Percentiles rank a stretch among this genome's conserved stretches.
These are phyloP conservation scores for Diaporthe sp. DNA, from an alignment of 2,329 filamentous ascomycete genomes.

Conservation along the genomic window DNA sequence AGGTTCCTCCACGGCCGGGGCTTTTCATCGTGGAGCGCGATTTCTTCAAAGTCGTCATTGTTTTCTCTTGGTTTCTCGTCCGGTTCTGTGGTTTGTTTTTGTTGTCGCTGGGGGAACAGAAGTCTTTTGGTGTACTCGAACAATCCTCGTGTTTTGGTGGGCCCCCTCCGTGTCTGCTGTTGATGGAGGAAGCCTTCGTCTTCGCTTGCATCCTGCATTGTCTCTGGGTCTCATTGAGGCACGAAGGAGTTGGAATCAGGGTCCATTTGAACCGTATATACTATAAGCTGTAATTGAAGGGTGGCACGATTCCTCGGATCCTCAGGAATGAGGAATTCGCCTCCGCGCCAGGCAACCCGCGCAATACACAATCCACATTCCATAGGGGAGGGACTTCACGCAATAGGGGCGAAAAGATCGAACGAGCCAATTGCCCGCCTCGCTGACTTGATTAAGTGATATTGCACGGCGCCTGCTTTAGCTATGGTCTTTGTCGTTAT, in stretches of 20 bases:
- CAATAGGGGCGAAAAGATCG: neutral
- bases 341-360: neutral
- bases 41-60: conserved; percentile 12
- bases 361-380: conserved; percentile 25
- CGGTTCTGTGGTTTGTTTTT: neutral
- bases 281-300: neutral
- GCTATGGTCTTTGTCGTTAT: conserved; percentile 14
- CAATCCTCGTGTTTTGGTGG: neutral
- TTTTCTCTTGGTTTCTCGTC: neutral
- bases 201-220: conserved; percentile 34
- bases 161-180: conserved; percentile 4
- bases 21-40: conserved; percentile 3
- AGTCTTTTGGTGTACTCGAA: neutral
- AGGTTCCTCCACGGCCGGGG: neutral
- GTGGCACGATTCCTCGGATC: neutral
- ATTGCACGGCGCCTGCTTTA: neutral
- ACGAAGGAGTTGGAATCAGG: neutral
- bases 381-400: neutral
- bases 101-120: neutral
- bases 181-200: conserved; percentile 33
- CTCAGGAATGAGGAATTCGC: conserved; percentile 24
- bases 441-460: neutral
- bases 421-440: neutral
- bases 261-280: neutral
- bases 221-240: neutral